A percentile compares a stretch with the other conserved stretches of the same genome.
These are phyloP conservation scores for Aspergillus carbonarius DNA, from an alignment of 2,329 filamentous ascomycete species.

Conservation along the genomic window DNA sequence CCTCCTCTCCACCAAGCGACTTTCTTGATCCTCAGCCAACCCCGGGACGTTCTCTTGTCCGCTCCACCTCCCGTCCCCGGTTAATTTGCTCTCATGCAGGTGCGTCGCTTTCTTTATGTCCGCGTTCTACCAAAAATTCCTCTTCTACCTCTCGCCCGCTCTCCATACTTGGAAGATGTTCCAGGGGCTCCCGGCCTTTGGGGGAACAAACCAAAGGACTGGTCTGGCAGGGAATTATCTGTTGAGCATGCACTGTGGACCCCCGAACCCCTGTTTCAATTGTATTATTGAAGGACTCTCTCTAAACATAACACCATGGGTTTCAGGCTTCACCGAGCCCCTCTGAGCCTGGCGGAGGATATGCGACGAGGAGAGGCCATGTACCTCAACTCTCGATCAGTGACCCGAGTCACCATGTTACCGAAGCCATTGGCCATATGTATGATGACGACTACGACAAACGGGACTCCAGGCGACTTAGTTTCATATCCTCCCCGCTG, in stretches of 20 bases:
- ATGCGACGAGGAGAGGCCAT: constrained; percentile 58
- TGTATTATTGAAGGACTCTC: neutral
- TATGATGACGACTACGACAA: constrained; percentile 73
- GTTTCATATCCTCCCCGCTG: constrained; percentile 62
- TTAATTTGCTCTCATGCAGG: constrained; percentile 40
- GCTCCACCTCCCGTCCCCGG: constrained; percentile 28
- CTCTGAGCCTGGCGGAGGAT: constrained; percentile 45
- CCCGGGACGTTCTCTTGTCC: constrained; percentile 22
- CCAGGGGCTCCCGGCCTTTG: neutral
- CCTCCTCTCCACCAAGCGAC: constrained; percentile 29
- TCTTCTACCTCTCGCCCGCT: constrained; percentile 3
- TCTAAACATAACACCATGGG: constrained; percentile 12
- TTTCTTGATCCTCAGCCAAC: constrained; percentile 25
- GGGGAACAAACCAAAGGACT: neutral
- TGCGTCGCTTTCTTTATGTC: constrained; percentile 31
- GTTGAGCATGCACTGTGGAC: neutral
- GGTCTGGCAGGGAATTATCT: neutral
- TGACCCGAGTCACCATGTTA: constrained; percentile 90
- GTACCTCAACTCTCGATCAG: constrained; percentile 68
- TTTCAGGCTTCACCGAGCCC: constrained; percentile 43
- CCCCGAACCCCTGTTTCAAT: constrained; percentile 1
- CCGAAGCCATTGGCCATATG: constrained; percentile 86
- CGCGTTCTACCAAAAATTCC: constrained; percentile 6
- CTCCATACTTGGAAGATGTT: neutral
- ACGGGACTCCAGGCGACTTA: constrained; percentile 66